These are phyloP conservation scores for Rhizopogon sp. DNA, from an alignment of 768 basidiomycete species.

Conservation along the genomic window DNA sequence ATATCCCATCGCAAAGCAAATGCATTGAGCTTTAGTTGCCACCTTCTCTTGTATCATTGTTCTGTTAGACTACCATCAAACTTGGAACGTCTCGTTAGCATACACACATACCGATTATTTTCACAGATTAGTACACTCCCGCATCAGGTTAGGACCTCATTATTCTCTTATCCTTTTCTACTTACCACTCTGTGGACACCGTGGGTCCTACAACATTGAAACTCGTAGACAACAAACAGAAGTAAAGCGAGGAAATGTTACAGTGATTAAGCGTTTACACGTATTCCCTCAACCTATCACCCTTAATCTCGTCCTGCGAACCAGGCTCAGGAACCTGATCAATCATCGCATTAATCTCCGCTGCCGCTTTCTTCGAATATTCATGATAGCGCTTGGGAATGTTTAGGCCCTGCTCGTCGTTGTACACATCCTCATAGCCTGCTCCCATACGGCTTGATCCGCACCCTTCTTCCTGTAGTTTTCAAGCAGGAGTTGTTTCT, in stretches of 20 bases:
- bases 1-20: too few species aligned
- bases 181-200: too few species aligned
- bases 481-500: slow-evolving; percentile 55
- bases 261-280: not conserved
- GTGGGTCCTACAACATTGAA: too few species aligned
- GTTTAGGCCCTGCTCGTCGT: slow-evolving; percentile 53
- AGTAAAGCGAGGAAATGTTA: not conserved
- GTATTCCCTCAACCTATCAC: slow-evolving; percentile 34
- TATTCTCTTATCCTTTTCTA: too few species aligned
- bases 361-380: slow-evolving; percentile 38
- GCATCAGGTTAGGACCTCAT: too few species aligned
- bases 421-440: slow-evolving; percentile 62
- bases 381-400: slow-evolving; percentile 64
- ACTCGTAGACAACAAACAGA: too few species aligned
- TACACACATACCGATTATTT: too few species aligned
- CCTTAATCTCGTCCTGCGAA: slow-evolving; percentile 33
- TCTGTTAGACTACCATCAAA: not conserved
- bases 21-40: too few species aligned
- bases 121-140: too few species aligned
- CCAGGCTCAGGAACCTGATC: slow-evolving; percentile 61
- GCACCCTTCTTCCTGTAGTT: slow-evolving; percentile 59
- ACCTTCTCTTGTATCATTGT: too few species aligned
- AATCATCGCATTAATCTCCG: slow-evolving; percentile 58
- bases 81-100: not conserved
- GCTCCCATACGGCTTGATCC: slow-evolving; percentile 37